Percentiles rank a stretch among this genome's conserved stretches.
These are phyloP conservation scores for Incumbomyces delicatus DNA, from an alignment of 2,329 filamentous ascomycete species.

Conservation along the genomic window DNA sequence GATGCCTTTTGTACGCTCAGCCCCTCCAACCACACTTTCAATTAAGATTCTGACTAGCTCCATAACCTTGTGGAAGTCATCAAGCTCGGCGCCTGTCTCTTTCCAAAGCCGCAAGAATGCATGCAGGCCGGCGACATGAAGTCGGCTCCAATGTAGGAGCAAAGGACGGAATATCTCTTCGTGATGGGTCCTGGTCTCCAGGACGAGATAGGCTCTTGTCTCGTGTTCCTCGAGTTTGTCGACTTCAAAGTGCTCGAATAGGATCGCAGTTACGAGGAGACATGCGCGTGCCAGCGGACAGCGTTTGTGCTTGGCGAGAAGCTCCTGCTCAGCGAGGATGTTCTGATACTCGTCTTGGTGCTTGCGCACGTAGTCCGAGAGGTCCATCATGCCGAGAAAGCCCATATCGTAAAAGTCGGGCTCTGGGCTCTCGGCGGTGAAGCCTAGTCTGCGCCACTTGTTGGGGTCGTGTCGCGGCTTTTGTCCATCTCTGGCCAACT, in stretches of 20 bases:
- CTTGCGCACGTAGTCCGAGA: slow-evolving; percentile 86
- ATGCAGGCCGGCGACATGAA: slow-evolving; percentile 77
- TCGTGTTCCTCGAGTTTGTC: slow-evolving; percentile 75
- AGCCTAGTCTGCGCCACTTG: slow-evolving; percentile 88
- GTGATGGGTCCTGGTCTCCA: slow-evolving; percentile 67
- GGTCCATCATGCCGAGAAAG: slow-evolving; percentile 93
- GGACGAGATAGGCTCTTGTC: slow-evolving; percentile 60
- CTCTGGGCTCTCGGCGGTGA: slow-evolving; percentile 79
- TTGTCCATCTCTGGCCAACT: slow-evolving; percentile 22
- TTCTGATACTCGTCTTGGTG: slow-evolving; percentile 91
- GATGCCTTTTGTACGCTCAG: slow-evolving; percentile 71
- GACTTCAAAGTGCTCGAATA: slow-evolving; percentile 94
- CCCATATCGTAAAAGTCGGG: slow-evolving; percentile 77
- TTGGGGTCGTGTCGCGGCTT: slow-evolving; percentile 65
- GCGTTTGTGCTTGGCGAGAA: slow-evolving; percentile 58
- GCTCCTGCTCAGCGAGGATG: slow-evolving; percentile 77
- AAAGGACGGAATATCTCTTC: slow-evolving; percentile 81
- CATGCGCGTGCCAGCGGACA: slow-evolving; percentile 84
- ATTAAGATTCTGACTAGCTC: slow-evolving; percentile 84
- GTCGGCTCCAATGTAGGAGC: slow-evolving; percentile 80
- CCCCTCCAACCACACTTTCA: slow-evolving; percentile 78
- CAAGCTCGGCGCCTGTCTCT: slow-evolving; percentile 68
- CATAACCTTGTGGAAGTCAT: slow-evolving; percentile 87
- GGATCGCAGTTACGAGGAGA: slow-evolving; percentile 71
- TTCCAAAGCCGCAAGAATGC: slow-evolving; percentile 92